Evolutionary conservation across 2,329 filamentous ascomycete species (phyloP).

Genomic region (Diaporthe sp.): DNA sequence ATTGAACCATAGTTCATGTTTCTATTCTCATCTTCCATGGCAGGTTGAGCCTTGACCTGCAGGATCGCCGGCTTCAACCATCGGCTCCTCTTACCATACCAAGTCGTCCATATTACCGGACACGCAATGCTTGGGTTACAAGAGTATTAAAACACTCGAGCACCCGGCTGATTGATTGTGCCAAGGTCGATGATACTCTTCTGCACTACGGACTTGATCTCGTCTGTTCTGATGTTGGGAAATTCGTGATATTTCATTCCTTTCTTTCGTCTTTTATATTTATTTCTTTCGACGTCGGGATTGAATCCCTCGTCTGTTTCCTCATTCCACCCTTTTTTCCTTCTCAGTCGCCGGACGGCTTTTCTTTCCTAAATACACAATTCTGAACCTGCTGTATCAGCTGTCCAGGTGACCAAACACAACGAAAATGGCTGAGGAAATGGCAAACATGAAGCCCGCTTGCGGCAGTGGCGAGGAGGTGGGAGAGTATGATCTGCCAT

Average conservation of each 20-base stretch:
- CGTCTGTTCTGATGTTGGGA: constrained; percentile 34
- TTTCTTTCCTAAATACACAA: background rate
- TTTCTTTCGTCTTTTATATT: constrained; percentile 41
- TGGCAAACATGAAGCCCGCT: constrained; percentile 53
- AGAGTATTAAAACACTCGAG: constrained; percentile 34
- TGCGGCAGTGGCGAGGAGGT: constrained; percentile 54
- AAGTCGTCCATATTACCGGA: constrained; percentile 19
- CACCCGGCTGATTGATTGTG: constrained; percentile 29
- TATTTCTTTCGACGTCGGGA: constrained; percentile 38
- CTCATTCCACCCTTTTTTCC: constrained; percentile 37
- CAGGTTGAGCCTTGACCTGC: constrained; percentile 37
- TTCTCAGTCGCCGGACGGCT: constrained; percentile 38
- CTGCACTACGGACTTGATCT: constrained; percentile 16
- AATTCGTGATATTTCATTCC: constrained; percentile 38
- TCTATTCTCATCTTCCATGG: constrained; percentile 34
- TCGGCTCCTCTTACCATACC: constrained; percentile 36
- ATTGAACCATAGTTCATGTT: constrained; percentile 32
- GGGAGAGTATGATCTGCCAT: constrained; percentile 58
- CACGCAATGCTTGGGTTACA: background rate
- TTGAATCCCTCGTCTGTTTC: constrained; percentile 41
- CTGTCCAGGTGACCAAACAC: constrained; percentile 24
- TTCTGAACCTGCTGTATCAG: constrained; percentile 20
- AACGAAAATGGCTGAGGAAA: constrained; percentile 39
- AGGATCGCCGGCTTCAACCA: constrained; percentile 34
- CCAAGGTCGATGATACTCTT: constrained; percentile 26